Evolutionary conservation across 495 filamentous ascomycete species (phyloP), one percentile per base, ranked within the genome.

Genomic region (Aspergillus indologenus): DNA sequence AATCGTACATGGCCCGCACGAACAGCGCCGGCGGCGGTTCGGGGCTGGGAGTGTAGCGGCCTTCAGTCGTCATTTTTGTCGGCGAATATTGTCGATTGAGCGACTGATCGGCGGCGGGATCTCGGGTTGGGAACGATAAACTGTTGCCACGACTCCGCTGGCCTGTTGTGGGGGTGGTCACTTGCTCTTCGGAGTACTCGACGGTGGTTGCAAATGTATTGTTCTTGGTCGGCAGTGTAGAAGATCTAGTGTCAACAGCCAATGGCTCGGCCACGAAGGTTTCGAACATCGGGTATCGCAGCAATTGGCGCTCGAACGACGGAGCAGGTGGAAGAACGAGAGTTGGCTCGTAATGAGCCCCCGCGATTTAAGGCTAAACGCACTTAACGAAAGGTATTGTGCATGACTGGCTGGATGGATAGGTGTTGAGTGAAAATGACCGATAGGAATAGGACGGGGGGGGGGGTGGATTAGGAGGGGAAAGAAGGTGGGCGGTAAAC

Each of bases 1-100:
- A 98, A 75, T 97, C 91, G 79, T 98, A 98, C 58, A 97, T 83
- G 18, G 94, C 94, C 62, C 92, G 90, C 67, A 98, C 95, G 69
- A 92, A 97, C 75, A 96, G 86, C 61, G 87, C 85, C 61, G 91
- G 84, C 20, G 85, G 82, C 42, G 89, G 87, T 62, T 89, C 83
- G 12, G 79, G 74, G 65, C 83, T 84, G 58, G 86, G 85, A 58
- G 83, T 79, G 65, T 88, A 83, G 59, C 87, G 85, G 69, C 76
- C 69, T 68, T 66, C 44, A 64, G 64, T 63, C 11, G 71, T 67
- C 61, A 75, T 61, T 59, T 72, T 73, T 59, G 68, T 65, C 21
- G 74, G 68, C 6, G 76, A 68, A 44, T 61, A 50, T 31, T 65
- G 69, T 21, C 65, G 63, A 47, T 68, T 62, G 54, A 63, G 61